A percentile compares a stretch with the other conserved stretches of the same genome.
These are phyloP conservation scores for Acer negundo DNA, from an alignment of 345 rosid species.

Conservation along the genomic window DNA sequence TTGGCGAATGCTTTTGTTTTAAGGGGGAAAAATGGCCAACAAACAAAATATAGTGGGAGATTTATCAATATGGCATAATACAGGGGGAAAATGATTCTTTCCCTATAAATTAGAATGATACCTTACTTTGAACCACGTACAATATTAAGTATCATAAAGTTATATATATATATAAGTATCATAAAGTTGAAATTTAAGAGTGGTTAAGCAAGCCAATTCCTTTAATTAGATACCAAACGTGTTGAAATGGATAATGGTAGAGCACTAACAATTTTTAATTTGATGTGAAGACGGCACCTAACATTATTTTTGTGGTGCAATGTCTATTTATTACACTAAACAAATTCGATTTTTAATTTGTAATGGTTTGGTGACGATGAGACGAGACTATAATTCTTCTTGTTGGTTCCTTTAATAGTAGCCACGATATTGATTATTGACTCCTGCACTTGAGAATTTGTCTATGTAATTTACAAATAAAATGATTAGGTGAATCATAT, in stretches of 20 bases:
- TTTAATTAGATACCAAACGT: neutral
- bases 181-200: neutral
- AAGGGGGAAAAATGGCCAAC: too few relatives aligned
- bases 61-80: too few relatives aligned
- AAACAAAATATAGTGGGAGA: too few relatives aligned
- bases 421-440: neutral
- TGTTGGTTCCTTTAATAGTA: neutral
- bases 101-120: neutral
- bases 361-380: neutral
- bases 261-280: neutral
- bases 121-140: neutral
- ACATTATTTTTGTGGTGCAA: neutral
- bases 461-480: too few relatives aligned
- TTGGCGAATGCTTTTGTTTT: too few relatives aligned
- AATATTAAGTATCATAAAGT: neutral
- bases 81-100: too few relatives aligned
- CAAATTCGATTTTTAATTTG: neutral
- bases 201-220: neutral
- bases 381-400: neutral
- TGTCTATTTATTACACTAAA: constrained; percentile 16
- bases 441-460: too few relatives aligned
- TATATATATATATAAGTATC: neutral
- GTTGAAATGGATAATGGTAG: neutral
- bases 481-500: too few relatives aligned
- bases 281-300: neutral